Conservation (phyloP, 257 asterid species). For the Solanum dulcamara region DNA sequence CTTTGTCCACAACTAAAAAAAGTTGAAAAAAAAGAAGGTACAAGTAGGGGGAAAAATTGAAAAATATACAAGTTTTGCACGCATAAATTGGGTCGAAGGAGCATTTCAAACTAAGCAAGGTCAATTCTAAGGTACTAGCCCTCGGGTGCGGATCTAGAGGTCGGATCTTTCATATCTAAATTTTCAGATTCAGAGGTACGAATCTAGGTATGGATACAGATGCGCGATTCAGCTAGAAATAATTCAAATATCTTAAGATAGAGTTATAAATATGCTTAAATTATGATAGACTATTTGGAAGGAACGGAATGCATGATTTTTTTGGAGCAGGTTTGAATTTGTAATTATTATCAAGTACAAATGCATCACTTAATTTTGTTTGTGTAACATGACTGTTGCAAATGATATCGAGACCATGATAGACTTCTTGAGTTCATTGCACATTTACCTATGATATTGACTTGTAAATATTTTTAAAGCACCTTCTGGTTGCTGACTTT, state of each 20-base stretch:
- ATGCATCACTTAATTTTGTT: no score
- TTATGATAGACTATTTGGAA: no score
- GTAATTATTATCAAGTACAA: background rate
- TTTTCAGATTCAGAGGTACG: background rate
- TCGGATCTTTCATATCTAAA: no score
- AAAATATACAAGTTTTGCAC: background rate
- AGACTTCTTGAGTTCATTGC: background rate
- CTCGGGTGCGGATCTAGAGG: background rate
- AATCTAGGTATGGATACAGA: background rate
- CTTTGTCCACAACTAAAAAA: background rate
- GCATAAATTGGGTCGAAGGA: background rate
- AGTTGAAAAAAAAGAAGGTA: background rate
- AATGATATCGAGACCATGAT: background rate
- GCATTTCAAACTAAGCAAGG: background rate
- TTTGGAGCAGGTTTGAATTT: background rate
- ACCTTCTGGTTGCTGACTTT: background rate
- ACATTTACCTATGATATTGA: background rate
- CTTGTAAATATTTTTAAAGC: no score
- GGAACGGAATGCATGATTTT: background rate
- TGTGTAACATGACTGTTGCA: background rate
- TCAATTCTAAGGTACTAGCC: background rate
- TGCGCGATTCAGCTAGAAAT: background rate
- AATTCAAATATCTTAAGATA: background rate
- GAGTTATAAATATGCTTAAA: background rate
- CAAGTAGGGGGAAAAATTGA: background rate